Conservation (phyloP, 2,329 filamentous ascomycete genomes). For the Paecilomyces niveus region DNA sequence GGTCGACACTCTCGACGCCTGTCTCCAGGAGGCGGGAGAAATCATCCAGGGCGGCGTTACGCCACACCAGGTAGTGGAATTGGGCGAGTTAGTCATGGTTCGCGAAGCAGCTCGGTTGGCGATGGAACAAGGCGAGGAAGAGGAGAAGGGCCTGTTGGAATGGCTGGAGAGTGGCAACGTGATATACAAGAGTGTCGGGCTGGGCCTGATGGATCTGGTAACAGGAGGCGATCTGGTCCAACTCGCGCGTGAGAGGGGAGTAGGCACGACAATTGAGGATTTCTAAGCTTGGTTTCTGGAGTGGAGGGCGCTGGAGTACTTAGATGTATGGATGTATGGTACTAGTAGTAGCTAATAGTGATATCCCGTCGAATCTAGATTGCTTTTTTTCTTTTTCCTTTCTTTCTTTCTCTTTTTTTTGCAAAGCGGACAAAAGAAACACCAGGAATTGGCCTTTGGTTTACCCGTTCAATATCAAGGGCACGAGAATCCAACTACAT, state of each 20-base stretch:
- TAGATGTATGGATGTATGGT: too few relatives aligned
- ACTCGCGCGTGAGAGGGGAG: constrained; percentile 47
- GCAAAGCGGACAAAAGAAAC: background rate
- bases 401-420: background rate
- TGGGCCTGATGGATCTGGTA: constrained; percentile 62
- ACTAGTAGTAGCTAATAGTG: background rate
- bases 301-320: too few relatives aligned
- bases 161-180: constrained; percentile 60
- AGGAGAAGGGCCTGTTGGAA: constrained; percentile 42
- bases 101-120: constrained; percentile 42
- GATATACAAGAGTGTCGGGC: constrained; percentile 62
- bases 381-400: background rate
- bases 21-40: constrained; percentile 77
- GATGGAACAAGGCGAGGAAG: constrained; percentile 26
- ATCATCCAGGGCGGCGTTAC: constrained; percentile 69
- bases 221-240: constrained; percentile 53
- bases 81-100: constrained; percentile 72
- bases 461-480: background rate
- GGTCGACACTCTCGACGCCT: constrained; percentile 67
- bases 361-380: background rate
- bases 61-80: constrained; percentile 71
- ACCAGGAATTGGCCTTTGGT: background rate
- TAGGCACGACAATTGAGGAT: constrained; percentile 45
- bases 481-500: background rate
- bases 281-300: constrained; percentile 21